Evolutionary conservation across 106 monocot species (phyloP), one percentile per base, ranked within the genome.

Genomic region (Gastrodia elata): DNA sequence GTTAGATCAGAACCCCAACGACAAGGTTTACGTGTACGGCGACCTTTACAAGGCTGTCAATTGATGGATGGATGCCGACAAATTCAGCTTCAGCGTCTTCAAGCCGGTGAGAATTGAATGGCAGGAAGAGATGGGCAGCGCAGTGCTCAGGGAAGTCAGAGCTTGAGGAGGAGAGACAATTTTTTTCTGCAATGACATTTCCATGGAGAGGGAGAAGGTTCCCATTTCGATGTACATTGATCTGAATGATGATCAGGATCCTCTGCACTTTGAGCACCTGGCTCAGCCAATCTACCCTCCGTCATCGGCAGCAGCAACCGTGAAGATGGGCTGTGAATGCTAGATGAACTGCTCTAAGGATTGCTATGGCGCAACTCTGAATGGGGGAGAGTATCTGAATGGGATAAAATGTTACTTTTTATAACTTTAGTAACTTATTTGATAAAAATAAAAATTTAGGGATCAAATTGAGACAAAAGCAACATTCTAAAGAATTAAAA

Each of bases 301-400:
- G 0, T n/a, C n/a, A n/a, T n/a, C n/a, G n/a, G n/a, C n/a, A n/a
- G 74, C 71, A 32, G 36, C 72, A 3, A 64, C 72, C 6, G 73
- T 77, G 16, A 83, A 85, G 70, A 65, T 71, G 56, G 97, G 97
- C 27, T 98, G 97, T 40, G 70, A 76, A 25, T 98, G 97, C 65
- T 40, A 55, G 0, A 39, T 61, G 8, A 82, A 77, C 64, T 98
- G 93, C 32, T 80, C 84, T 0, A 76, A 72, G 3, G 81, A 85
- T 70, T 98, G 93, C 59, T 64, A 55, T 11, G 93, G 97, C 65
- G 82, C 82, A 0, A 76, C 65, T 65, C 77, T 70, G 38, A 98
- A 98, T 75, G 90, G 93, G 5, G 93, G 97, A 11, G 91, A 88
- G 40, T 85, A 93, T 64, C 72, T n/a, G n/a, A n/a, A n/a, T n/a